A percentile compares a stretch with the other conserved stretches of the same genome.
These are phyloP conservation scores for Pedinophyceae sp. DNA, from an alignment of 139 green algal genomes.

Conservation along the genomic window DNA sequence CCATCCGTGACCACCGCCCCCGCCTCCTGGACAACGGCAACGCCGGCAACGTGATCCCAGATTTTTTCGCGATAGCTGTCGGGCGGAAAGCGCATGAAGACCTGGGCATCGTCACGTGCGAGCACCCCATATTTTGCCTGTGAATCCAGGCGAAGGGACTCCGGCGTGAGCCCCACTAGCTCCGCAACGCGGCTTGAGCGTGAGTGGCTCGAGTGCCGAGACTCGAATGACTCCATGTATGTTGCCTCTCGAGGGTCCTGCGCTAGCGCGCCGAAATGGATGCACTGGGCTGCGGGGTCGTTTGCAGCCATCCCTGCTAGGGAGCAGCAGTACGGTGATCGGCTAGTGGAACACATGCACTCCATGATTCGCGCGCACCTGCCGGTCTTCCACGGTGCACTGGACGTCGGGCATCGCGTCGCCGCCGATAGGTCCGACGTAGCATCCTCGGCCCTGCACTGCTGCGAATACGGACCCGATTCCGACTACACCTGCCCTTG, in stretches of 20 bases:
- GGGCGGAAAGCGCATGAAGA: constrained; percentile 82
- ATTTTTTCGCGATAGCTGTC: constrained; percentile 76
- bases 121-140: constrained; percentile 77
- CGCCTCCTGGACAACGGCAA: constrained; percentile 68
- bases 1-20: constrained; percentile 48
- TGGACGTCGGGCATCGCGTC: too few species aligned
- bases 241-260: constrained; percentile 15
- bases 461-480: too few species aligned
- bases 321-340: not conserved
- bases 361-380: too few species aligned
- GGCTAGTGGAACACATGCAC: not conserved
- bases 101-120: constrained; percentile 34
- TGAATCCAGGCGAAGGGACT: constrained; percentile 64
- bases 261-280: constrained; percentile 11
- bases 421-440: too few species aligned
- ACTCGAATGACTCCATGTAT: constrained; percentile 84
- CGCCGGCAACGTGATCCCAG: constrained; percentile 76
- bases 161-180: constrained; percentile 36
- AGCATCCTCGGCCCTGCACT: too few species aligned
- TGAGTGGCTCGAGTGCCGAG: constrained; percentile 53
- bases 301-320: not conserved
- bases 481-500: not conserved
- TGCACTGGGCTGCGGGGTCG: not conserved
- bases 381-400: too few species aligned
- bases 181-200: constrained; percentile 16